Evolutionary conservation across 805 yeast genomes (phyloP).

Genomic region (Yamadazyma phyllophila): DNA sequence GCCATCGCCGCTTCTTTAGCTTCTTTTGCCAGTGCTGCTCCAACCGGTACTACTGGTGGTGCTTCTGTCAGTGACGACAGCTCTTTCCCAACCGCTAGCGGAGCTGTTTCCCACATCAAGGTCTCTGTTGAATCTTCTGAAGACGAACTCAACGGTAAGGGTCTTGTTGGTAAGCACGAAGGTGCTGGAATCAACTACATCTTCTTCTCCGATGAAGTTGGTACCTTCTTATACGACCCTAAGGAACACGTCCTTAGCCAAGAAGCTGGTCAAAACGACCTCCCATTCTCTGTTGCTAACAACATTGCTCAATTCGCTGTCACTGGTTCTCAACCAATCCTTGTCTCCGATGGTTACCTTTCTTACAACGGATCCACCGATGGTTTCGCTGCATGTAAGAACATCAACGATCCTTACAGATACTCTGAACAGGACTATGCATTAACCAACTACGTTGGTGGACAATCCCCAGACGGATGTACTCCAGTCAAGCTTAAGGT

Average conservation of each 20-base stretch:
- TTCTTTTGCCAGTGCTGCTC: slow-evolving; percentile 11
- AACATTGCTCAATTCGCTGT: slow-evolving; percentile 9
- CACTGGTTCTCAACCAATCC: slow-evolving; percentile 3
- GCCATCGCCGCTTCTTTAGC: slow-evolving; percentile 11
- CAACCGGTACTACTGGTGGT: slow-evolving; percentile 1
- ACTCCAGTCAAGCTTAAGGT: slow-evolving; percentile 3
- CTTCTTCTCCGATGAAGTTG: slow-evolving; percentile 25
- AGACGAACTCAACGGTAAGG: slow-evolving; percentile 26
- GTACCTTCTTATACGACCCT: slow-evolving; percentile 3
- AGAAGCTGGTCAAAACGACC: neutral
- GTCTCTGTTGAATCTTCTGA: slow-evolving; percentile 23
- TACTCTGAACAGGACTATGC: slow-evolving; percentile 18
- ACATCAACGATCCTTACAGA: slow-evolving; percentile 28
- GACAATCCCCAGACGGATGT: slow-evolving; percentile 3
- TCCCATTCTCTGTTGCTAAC: slow-evolving; percentile 5
- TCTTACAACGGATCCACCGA: slow-evolving; percentile 17
- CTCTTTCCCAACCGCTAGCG: neutral
- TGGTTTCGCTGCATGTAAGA: slow-evolving; percentile 25
- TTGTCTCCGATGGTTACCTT: slow-evolving; percentile 14
- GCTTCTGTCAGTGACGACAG: neutral
- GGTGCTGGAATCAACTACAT: slow-evolving; percentile 47
- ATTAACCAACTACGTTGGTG: slow-evolving; percentile 1
- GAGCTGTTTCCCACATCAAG: neutral
- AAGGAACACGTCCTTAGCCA: neutral
- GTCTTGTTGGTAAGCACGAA: slow-evolving; percentile 33